Base-by-base conservation (phyloP, 257 asterid species). In the Cordia subcordata region DNA sequence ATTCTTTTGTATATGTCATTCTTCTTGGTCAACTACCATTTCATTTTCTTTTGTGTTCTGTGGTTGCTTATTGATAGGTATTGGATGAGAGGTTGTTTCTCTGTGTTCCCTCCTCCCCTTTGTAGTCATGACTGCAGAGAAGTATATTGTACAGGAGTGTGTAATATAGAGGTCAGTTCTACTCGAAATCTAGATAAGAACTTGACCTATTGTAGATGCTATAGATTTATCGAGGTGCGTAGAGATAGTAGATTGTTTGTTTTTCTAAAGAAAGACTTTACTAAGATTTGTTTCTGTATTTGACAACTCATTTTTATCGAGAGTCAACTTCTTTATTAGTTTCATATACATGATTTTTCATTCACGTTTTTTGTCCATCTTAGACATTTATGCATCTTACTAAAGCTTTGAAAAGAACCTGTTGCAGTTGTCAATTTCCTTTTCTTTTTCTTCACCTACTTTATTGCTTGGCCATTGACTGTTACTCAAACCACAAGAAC, bases 21-120 rank as follows among this genome's bases (percentile, higher is more conserved):
- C 8, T 20, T n/a, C 32, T 17, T 44, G 6, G 35, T 57, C 23
- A 15, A 16, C 57, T 61, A 33, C 17, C 35, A 8, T 14, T 55
- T 27, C 18, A 57, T 50, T 49, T 13, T 47, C 1, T 56, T 45
- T 8, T 13, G 21, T 35, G 37, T 42, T 15, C 23, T 68, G 58
- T 35, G 16, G 3, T 27, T 72, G 39, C 22, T 64, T n/a, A 40
- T 61, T 13, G 50, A 37, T 53, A 65, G 83, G 88, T 83, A 55
- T 75, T 74, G 96, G 90, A 88, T 79, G 96, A 74, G 95, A 91
- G 98, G 96, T 74, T 75, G 94, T 72, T 78, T 71, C 74, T 58
- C 72, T 57, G 86, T 71, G 59, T 73, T 70, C 87, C 96, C 97
- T 85, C 95, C 96, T 81, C 94, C 76, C 94, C 85, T 17, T 75